phyloP scores from a whole-genome alignment of 2,329 filamentous ascomycete genomes.

The Colletotrichum melonis region DNA sequence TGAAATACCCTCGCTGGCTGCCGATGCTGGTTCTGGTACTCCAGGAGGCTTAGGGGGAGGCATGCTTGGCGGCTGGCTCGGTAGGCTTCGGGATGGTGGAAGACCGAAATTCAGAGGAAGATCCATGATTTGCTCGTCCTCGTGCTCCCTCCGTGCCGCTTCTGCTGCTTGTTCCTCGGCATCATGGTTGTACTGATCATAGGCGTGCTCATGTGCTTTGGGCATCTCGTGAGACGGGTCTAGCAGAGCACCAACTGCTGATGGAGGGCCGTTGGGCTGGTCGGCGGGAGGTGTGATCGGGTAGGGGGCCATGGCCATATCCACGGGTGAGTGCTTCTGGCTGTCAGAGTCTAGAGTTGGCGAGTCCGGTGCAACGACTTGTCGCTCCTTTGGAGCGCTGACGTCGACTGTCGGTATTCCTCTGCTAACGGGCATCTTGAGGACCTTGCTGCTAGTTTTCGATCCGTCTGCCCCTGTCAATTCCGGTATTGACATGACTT shows the following conservation, averaged over 20 bases:
- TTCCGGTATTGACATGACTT: slow-evolving; percentile 63
- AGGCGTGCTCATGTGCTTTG: slow-evolving; percentile 68
- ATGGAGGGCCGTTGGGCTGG: slow-evolving; percentile 51
- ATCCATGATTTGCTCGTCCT: slow-evolving; percentile 54
- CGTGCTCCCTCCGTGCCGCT: slow-evolving; percentile 56
- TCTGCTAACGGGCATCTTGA: slow-evolving; percentile 36
- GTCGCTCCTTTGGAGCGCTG: slow-evolving; percentile 44
- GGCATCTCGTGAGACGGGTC: slow-evolving; percentile 70
- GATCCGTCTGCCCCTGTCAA: slow-evolving; percentile 44
- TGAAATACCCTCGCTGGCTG: slow-evolving; percentile 56
- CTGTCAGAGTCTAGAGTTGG: slow-evolving; percentile 63
- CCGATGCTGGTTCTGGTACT: slow-evolving; percentile 56
- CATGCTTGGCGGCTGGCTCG: slow-evolving; percentile 61
- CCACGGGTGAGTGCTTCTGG: slow-evolving; percentile 67
- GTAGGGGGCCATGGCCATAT: slow-evolving; percentile 70
- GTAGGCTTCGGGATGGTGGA: slow-evolving; percentile 68
- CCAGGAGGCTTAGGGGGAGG: slow-evolving; percentile 64
- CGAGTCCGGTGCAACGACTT: slow-evolving; percentile 56
- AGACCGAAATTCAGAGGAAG: slow-evolving; percentile 63
- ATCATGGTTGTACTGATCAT: slow-evolving; percentile 67
- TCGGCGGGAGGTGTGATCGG: slow-evolving; percentile 73
- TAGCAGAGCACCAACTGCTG: slow-evolving; percentile 63
- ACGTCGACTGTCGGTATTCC: slow-evolving; percentile 41
- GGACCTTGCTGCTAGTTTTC: slow-evolving; percentile 20
- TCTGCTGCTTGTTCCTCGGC: slow-evolving; percentile 62